Conservation (phyloP, 768 basidiomycete species). For the Lanmaoa pseudosensibilis region DNA sequence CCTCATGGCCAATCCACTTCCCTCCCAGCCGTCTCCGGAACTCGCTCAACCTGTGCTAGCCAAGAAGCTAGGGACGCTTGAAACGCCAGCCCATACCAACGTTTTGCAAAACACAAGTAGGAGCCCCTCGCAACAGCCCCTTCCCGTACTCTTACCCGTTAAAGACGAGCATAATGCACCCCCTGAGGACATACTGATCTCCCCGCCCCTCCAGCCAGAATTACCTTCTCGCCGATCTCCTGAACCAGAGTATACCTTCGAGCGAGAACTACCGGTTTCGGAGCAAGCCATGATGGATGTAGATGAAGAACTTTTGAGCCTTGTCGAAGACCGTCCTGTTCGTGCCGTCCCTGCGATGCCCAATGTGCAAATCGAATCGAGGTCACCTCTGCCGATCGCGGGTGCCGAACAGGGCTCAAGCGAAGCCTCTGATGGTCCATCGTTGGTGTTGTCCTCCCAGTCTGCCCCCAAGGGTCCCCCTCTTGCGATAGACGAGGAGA, state of each 20-base stretch:
- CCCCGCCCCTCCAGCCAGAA: constrained; percentile 2
- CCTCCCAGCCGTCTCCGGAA: constrained; percentile 4
- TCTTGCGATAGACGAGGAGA: constrained; percentile 18
- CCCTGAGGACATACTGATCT: not conserved
- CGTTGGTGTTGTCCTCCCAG: constrained; percentile 4
- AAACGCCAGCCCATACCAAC: not conserved
- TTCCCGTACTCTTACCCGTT: not conserved
- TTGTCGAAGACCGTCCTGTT: constrained; percentile 53
- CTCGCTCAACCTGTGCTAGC: not conserved
- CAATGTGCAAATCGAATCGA: constrained; percentile 2
- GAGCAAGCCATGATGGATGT: constrained; percentile 44
- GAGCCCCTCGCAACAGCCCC: constrained; percentile 18
- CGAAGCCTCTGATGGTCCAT: constrained; percentile 4
- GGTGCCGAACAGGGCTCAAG: not conserved
- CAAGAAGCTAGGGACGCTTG: not conserved
- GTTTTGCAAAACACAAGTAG: constrained; percentile 4
- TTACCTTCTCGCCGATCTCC: constrained; percentile 9
- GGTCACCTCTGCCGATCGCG: not conserved
- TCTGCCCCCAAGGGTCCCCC: constrained; percentile 8
- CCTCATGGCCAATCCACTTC: not conserved
- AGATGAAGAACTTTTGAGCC: constrained; percentile 64
- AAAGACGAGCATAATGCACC: constrained; percentile 4
- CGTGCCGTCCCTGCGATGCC: not conserved
- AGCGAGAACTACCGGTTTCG: constrained; percentile 3
- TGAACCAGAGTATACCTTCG: constrained; percentile 1